Evolutionary conservation across 2,329 filamentous ascomycete species (phyloP).

Genomic region (Monascus ruber): DNA sequence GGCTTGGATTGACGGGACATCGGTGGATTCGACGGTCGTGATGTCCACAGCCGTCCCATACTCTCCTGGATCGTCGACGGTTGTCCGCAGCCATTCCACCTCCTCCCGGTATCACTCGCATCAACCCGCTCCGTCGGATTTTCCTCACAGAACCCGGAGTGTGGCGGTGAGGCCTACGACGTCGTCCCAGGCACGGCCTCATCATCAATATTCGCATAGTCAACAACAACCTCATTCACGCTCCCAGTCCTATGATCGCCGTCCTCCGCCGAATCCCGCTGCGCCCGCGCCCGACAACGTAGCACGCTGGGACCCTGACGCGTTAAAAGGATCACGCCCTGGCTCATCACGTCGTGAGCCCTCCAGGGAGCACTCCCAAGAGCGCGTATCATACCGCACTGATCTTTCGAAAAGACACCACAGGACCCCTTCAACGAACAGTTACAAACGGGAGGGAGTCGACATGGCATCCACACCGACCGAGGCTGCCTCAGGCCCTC

Average conservation of each 20-base stretch:
- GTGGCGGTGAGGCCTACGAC: conserved; percentile 31
- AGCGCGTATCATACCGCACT: conserved; percentile 38
- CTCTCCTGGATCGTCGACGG: conserved; percentile 32
- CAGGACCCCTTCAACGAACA: conserved; percentile 28
- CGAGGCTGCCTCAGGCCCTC: conserved; percentile 43
- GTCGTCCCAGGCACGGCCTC: conserved; percentile 23
- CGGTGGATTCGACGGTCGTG: conserved; percentile 7
- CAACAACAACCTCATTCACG: conserved; percentile 26
- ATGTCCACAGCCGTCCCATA: conserved; percentile 36
- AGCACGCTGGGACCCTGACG: conserved; percentile 62
- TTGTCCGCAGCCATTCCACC: conserved; percentile 40
- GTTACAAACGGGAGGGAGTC: conserved; percentile 32
- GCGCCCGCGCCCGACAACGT: conserved; percentile 37
- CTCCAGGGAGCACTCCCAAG: conserved; percentile 48
- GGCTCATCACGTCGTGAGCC: conserved; percentile 49
- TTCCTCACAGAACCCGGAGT: conserved; percentile 37
- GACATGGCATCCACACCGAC: conserved; percentile 38
- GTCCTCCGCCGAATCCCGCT: conserved; percentile 35
- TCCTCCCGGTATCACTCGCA: conserved; percentile 35
- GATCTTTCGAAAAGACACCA: conserved; percentile 42
- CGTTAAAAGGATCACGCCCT: conserved; percentile 52
- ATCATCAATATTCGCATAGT: conserved; percentile 19
- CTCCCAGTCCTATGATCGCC: conserved; percentile 33
- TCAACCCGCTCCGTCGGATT: conserved; percentile 28
- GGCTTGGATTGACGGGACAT: too few relatives aligned